These are phyloP conservation scores for Exophiala dermatitidis DNA, from an alignment of 2,329 filamentous ascomycete genomes.

Conservation along the genomic window DNA sequence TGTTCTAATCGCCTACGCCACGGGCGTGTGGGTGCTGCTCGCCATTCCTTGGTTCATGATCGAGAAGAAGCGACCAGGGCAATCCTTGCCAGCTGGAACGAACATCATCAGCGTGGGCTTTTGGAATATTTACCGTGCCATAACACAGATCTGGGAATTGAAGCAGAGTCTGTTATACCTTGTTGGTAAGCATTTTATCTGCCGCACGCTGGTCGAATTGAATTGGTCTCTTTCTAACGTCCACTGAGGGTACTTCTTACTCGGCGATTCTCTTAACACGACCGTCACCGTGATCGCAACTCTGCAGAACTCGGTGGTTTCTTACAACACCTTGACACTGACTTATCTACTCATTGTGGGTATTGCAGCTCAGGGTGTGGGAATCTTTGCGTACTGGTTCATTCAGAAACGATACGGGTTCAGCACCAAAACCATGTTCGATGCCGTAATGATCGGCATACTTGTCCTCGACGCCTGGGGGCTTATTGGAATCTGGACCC, in stretches of 20 bases:
- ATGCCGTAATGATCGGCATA: slow-evolving; percentile 54
- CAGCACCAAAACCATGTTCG: slow-evolving; percentile 63
- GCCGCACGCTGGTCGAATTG: background rate
- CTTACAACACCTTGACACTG: slow-evolving; percentile 57
- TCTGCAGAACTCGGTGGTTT: slow-evolving; percentile 57
- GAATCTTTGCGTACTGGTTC: slow-evolving; percentile 56
- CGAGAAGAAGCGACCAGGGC: slow-evolving; percentile 58
- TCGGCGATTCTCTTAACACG: slow-evolving; percentile 64
- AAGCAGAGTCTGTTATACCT: slow-evolving; percentile 61
- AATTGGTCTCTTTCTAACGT: background rate
- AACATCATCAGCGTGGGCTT: slow-evolving; percentile 51
- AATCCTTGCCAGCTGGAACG: slow-evolving; percentile 41
- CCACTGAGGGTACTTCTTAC: slow-evolving; percentile 51
- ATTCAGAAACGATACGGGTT: slow-evolving; percentile 55
- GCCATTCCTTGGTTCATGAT: slow-evolving; percentile 61
- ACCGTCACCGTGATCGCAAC: slow-evolving; percentile 62
- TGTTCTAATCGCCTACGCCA: slow-evolving; percentile 59
- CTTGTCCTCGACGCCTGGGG: slow-evolving; percentile 54
- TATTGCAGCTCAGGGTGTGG: slow-evolving; percentile 55
- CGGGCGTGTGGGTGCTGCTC: slow-evolving; percentile 56
- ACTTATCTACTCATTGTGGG: slow-evolving; percentile 62
- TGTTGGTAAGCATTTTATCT: slow-evolving; percentile 38
- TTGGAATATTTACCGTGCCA: slow-evolving; percentile 54
- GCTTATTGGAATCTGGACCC: slow-evolving; percentile 53
- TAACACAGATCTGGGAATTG: slow-evolving; percentile 55